Evolutionary conservation across 1,139 yeast genomes (phyloP), one percentile per base, ranked within the genome.

Genomic region (Pneumocystis sp.): DNA sequence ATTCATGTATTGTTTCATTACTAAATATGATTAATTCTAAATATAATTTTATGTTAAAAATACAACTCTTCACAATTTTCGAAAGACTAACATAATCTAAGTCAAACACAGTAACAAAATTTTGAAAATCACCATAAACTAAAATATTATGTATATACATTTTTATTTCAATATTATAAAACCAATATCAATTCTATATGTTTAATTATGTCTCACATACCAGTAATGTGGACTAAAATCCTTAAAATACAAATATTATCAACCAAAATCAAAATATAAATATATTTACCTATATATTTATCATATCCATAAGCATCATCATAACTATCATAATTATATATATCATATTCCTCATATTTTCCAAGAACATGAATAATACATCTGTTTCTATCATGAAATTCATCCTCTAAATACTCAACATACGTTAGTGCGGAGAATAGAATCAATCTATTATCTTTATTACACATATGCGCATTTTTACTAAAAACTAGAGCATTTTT

Each of bases 341-440:
- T 50, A 3, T 25, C 57, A 50, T n/a, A 50, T 12, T 50, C n/a
- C 21, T 50, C 34, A 25, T 12, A 50, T 50, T 10, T 50, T 25
- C 21, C 57, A 50, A 25, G 21, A 50, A n/a, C 34, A 50, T 31
- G 44, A 29, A 34, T 64, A 25, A 21, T 19, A 21, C 29, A 50
- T 21, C 50, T 62, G 39, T 37, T 59, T n/a, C 61, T 63, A 34
- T 65, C 64, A 19, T 62, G 62, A 34, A 37, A 42, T 19, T 63
- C 63, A 12, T 35, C 40, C 25, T 59, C 65, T 61, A 50, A 65
- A 50, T 61, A 65, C 19, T 63, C 67, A 56, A 65, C 61, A 25
- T 63, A 60, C n/a, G 61, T 63, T 44, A 63, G 63, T 59, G 56
- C 59, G 12, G 65, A 44, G 35, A 65, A 65, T 40, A 59, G 59